Evolutionary conservation across 2,329 filamentous ascomycete species (phyloP).

Genomic region (Blastomyces gilchristii): DNA sequence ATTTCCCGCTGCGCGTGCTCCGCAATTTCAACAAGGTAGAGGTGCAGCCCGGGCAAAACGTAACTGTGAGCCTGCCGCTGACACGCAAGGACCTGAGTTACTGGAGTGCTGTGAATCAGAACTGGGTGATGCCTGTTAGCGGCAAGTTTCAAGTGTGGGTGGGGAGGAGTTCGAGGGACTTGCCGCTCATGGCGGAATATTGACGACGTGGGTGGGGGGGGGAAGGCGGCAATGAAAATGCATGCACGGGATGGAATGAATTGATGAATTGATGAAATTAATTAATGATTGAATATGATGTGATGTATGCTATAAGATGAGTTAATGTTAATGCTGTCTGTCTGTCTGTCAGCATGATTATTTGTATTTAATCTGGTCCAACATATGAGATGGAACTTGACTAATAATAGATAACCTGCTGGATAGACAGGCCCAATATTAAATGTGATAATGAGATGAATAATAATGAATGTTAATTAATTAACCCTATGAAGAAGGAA

Average conservation of each 20-base stretch:
- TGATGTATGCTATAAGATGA: too few species aligned
- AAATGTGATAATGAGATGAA: not conserved
- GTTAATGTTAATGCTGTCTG: too few species aligned
- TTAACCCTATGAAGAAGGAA: too few species aligned
- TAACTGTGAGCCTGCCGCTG: slow-evolving; percentile 38
- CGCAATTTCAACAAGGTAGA: slow-evolving; percentile 45
- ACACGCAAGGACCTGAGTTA: slow-evolving; percentile 29
- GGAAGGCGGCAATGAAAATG: too few species aligned
- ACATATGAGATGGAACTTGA: too few species aligned
- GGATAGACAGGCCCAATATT: too few species aligned
- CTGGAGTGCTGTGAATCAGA: slow-evolving; percentile 28
- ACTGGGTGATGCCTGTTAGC: slow-evolving; percentile 26
- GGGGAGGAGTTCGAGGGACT: slow-evolving; percentile 22
- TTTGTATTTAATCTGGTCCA: too few species aligned
- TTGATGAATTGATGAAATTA: too few species aligned
- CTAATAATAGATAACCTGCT: too few species aligned
- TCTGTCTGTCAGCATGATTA: too few species aligned
- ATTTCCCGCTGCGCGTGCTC: slow-evolving; percentile 31
- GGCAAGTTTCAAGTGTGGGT: slow-evolving; percentile 19
- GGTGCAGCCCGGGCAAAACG: slow-evolving; percentile 34
- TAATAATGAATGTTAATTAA: not conserved
- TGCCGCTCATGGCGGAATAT: slow-evolving; percentile 16
- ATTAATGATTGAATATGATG: too few species aligned
- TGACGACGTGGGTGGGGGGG: not conserved
- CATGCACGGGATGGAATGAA: too few species aligned